A percentile compares a stretch with the other conserved stretches of the same genome.
Evolutionary conservation across 1,139 yeast species (phyloP).

Genomic region (Petasospora fabianii): DNA sequence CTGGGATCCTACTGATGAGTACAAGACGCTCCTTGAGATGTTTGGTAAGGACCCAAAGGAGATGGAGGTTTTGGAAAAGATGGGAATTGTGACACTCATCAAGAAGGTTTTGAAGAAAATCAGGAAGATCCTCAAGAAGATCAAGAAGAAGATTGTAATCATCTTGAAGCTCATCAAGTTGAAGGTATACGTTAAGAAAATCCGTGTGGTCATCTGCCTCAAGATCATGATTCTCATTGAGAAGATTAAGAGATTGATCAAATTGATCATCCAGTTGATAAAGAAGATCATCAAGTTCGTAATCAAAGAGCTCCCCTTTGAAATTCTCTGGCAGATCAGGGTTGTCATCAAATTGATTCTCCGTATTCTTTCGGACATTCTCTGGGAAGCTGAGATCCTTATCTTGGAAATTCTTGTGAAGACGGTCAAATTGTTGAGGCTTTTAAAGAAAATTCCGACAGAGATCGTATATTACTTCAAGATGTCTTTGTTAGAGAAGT

Average conservation of each 20-base stretch:
- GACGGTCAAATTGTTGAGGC: conserved; percentile 12
- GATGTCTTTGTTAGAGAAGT: conserved; percentile 13
- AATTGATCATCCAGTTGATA: conserved; percentile 15
- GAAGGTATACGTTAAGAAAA: conserved; percentile 17
- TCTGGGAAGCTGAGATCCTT: conserved; percentile 21
- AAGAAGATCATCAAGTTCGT: conserved; percentile 14
- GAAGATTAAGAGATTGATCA: conserved; percentile 18
- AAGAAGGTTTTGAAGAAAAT: conserved; percentile 14
- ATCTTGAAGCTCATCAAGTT: conserved; percentile 21
- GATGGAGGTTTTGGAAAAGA: conserved; percentile 14
- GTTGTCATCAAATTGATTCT: conserved; percentile 17
- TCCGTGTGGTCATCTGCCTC: conserved; percentile 16
- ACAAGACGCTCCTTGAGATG: conserved; percentile 6
- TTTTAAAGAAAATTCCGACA: conserved; percentile 13
- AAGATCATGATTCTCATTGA: conserved; percentile 22
- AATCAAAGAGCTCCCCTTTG: conserved; percentile 19
- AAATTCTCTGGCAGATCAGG: conserved; percentile 20
- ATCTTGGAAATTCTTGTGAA: conserved; percentile 18
- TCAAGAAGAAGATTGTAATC: conserved; percentile 14
- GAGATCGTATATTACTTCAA: conserved; percentile 21
- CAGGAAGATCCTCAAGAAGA: conserved; percentile 13
- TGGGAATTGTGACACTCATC: conserved; percentile 9
- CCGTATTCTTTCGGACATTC: conserved; percentile 14
- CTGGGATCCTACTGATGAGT: conserved; percentile 17
- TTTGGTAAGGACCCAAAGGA: conserved; percentile 7